A percentile compares a stretch with the other conserved stretches of the same genome.
phyloP scores from a whole-genome alignment of 2,329 filamentous ascomycete genomes.

The Paecilomyces niveus region DNA sequence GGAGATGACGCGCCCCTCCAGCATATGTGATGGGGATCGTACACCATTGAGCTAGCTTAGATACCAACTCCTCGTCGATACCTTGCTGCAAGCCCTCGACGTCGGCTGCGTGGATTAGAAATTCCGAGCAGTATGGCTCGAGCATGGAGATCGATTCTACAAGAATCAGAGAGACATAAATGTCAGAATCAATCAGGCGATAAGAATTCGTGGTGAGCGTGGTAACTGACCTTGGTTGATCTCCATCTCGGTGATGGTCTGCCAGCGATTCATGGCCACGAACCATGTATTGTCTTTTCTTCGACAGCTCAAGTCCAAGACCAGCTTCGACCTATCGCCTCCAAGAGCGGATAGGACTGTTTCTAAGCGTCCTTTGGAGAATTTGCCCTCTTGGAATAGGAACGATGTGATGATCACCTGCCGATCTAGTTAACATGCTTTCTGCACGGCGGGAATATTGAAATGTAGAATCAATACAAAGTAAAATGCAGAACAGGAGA shows the following conservation, averaged over 20 bases:
- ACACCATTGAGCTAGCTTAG: conserved; percentile 74
- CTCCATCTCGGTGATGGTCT: conserved; percentile 94
- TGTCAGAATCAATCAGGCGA: too few relatives aligned
- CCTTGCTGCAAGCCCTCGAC: conserved; percentile 90
- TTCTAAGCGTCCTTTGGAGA: conserved; percentile 69
- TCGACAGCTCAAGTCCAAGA: conserved; percentile 92
- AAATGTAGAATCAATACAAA: conserved; percentile 2
- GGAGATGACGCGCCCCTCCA: conserved; percentile 76
- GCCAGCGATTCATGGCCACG: conserved; percentile 99
- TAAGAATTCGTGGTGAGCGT: too few relatives aligned
- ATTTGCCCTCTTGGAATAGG: conserved; percentile 77
- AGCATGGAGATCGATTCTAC: conserved; percentile 71
- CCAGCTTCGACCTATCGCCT: conserved; percentile 70
- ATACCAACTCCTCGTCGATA: conserved; percentile 79
- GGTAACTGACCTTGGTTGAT: conserved; percentile 66
- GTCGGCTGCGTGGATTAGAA: conserved; percentile 93
- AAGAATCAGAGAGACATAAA: neutral
- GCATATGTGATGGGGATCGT: conserved; percentile 92
- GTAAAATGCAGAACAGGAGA: neutral
- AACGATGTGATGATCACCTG: conserved; percentile 97
- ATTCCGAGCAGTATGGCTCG: conserved; percentile 91
- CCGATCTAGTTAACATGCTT: conserved; percentile 11
- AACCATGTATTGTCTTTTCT: conserved; percentile 72
- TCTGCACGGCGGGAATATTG: conserved; percentile 9
- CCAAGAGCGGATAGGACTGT: conserved; percentile 65